These are phyloP conservation scores for Chlamydomonas sphaeroides DNA, from an alignment of 139 green algal species.

Conservation along the genomic window DNA sequence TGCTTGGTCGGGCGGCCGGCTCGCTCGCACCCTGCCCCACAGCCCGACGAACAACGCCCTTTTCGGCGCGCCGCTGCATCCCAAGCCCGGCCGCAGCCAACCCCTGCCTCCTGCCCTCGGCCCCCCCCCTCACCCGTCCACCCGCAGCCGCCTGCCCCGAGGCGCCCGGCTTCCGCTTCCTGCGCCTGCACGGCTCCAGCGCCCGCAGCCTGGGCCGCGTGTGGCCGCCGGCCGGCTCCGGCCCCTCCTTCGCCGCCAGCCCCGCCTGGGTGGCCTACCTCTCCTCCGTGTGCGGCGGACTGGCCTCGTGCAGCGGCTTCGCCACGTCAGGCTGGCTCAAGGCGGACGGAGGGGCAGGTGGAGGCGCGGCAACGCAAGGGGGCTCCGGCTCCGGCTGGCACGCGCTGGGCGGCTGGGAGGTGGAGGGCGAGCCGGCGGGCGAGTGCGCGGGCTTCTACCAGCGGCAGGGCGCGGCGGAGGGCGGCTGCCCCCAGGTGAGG, in stretches of 20 bases:
- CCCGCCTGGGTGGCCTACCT: neutral
- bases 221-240: neutral
- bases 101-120: neutral
- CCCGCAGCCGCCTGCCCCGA: neutral
- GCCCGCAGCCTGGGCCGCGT: slow-evolving; percentile 17
- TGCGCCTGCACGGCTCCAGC: slow-evolving; percentile 3
- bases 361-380: too few relatives aligned
- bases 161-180: slow-evolving; percentile 1
- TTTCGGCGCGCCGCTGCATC: neutral
- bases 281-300: neutral
- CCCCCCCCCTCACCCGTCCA: neutral
- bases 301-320: neutral
- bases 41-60: neutral
- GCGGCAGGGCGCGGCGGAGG: neutral
- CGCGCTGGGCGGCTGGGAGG: slow-evolving; percentile 21
- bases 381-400: neutral
- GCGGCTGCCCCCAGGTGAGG: slow-evolving; percentile 24
- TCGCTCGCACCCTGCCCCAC: too few relatives aligned
- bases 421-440: neutral
- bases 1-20: too few relatives aligned
- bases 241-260: too few relatives aligned
- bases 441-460: slow-evolving; percentile 16
- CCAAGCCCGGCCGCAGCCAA: neutral
- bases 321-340: slow-evolving; percentile 15
- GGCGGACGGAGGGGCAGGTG: too few relatives aligned